Percentiles rank a stretch among this genome's conserved stretches.
phyloP scores from a whole-genome alignment of 805 yeast genomes.

The Teunomyces cretensis region DNA sequence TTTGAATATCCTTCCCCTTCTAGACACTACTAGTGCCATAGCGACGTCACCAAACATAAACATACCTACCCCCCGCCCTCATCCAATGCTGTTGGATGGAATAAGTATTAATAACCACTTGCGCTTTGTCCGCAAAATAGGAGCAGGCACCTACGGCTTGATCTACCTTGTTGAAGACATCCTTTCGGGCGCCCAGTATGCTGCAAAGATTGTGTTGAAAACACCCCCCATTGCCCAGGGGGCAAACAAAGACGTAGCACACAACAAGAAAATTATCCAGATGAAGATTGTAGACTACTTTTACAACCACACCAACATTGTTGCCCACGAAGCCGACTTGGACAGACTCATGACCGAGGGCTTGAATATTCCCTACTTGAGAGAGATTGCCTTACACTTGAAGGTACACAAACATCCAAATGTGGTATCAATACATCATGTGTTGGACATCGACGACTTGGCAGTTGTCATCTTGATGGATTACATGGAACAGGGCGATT shows the following conservation, averaged over 20 bases:
- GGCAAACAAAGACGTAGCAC: slow-evolving; percentile 27
- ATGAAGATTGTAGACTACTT: slow-evolving; percentile 21
- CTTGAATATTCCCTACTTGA: slow-evolving; percentile 37
- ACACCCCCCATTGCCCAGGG: slow-evolving; percentile 31
- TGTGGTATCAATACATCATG: slow-evolving; percentile 72
- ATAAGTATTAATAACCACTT: slow-evolving; percentile 30
- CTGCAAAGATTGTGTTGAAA: slow-evolving; percentile 70
- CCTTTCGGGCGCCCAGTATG: slow-evolving; percentile 50
- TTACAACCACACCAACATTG: slow-evolving; percentile 12
- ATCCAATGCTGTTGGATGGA: slow-evolving; percentile 18
- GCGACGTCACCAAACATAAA: neutral
- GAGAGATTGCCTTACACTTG: slow-evolving; percentile 73
- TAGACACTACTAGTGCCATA: neutral
- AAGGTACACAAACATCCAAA: slow-evolving; percentile 78
- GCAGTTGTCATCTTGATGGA: slow-evolving; percentile 80
- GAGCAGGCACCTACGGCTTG: slow-evolving; percentile 85
- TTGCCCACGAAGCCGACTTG: slow-evolving; percentile 20
- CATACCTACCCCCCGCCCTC: neutral
- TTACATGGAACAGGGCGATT: slow-evolving; percentile 80
- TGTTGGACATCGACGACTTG: slow-evolving; percentile 53
- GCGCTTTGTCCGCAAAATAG: slow-evolving; percentile 53
- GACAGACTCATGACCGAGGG: slow-evolving; percentile 26
- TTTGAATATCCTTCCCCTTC: neutral
- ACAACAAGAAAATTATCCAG: slow-evolving; percentile 31
- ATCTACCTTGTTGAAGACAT: slow-evolving; percentile 69